Evolutionary conservation across 106 monocot species (phyloP).

Genomic region (Gastrodia elata): DNA sequence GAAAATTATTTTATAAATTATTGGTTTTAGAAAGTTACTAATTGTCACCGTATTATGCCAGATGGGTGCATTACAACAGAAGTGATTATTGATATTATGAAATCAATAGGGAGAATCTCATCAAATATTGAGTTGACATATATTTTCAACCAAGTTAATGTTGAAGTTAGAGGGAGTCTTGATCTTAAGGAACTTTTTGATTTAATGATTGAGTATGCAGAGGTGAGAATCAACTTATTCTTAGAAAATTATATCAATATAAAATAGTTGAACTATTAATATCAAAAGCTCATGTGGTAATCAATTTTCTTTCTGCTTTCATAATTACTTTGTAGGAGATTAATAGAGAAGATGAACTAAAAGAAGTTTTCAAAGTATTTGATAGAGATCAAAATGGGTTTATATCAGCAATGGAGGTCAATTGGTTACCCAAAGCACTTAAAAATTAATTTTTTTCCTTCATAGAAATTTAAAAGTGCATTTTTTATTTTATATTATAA

Average conservation of each 20-base stretch:
- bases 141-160: neutral
- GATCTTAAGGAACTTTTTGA: constrained; percentile 1
- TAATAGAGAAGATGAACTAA: constrained; percentile 40
- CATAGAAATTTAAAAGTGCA: neutral
- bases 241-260: neutral
- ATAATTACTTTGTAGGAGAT: constrained; percentile 17
- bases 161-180: constrained; percentile 8
- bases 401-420: constrained; percentile 45
- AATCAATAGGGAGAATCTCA: constrained; percentile 5
- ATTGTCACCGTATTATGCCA: no score
- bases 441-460: neutral
- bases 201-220: neutral
- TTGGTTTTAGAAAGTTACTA: no score
- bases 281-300: neutral
- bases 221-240: constrained; percentile 2
- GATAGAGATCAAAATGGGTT: constrained; percentile 49
- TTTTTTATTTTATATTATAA: neutral
- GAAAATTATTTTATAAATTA: no score
- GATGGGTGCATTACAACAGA: constrained; percentile 6
- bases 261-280: neutral
- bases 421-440: constrained; percentile 7
- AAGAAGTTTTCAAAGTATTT: constrained; percentile 44
- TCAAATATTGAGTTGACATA: neutral
- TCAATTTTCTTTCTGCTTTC: neutral
- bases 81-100: constrained; percentile 7